Evolutionary conservation across 495 filamentous ascomycete genomes (phyloP), one percentile per base, ranked within the genome.

Genomic region (Aspergillus bertholletiae): DNA sequence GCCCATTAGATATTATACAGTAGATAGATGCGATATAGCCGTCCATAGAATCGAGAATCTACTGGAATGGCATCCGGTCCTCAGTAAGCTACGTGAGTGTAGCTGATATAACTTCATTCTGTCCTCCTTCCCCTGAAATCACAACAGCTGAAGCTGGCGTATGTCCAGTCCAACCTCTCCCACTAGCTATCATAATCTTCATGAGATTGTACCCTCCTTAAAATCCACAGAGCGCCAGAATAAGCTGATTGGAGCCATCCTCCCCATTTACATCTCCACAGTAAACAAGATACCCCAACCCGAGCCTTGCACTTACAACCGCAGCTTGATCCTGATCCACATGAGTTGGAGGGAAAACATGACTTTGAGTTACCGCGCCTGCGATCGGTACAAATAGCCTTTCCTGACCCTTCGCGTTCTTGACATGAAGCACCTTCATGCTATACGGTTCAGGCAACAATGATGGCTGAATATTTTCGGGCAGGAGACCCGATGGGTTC

Each of bases 191-290:
- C n/a, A n/a, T n/a, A n/a, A n/a, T n/a, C n/a, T n/a, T n/a, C n/a
- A n/a, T n/a, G n/a, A n/a, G n/a, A n/a, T n/a, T n/a, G n/a, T n/a
- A n/a, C n/a, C n/a, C n/a, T n/a, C n/a, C n/a, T n/a, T n/a, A n/a
- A n/a, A n/a, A n/a, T n/a, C 50, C 55, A 35, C 55, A 58, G 13
- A 58, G 60, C 55, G 70, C 65, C 56, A 80, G 53, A 22, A 77
- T 55, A 46, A 76, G 62, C n/a, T 49, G 37, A 23, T 63, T 53
- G 5, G 69, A 65, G 6, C 55, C 65, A 21, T 64, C 56, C 64
- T 77, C 75, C 1, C 56, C 63, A 53, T 78, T 76, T 40, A 78
- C 70, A 68, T 81, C 75, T 9, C 76, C 76, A 53, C 75, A 58
- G 55, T 78, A 78, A 18, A 67, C 69, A n/a, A 80, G 47, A 57